Conservation (phyloP, 2,329 filamentous ascomycete species). For the Curvularia hawaiiensis region DNA sequence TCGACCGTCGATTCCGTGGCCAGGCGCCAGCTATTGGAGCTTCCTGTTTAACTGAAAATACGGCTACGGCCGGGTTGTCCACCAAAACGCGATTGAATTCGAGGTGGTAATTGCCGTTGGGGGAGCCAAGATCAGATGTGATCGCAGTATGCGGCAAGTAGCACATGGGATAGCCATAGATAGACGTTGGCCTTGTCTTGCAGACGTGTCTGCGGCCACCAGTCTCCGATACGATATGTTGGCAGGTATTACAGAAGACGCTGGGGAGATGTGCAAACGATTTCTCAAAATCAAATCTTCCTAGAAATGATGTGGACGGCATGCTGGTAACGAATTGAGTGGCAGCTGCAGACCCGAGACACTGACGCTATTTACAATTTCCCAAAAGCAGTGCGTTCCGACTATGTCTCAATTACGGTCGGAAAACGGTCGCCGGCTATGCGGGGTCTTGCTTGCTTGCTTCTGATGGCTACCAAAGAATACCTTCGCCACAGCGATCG, state of each 20-base stretch:
- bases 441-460: background rate
- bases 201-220: slow-evolving; percentile 3
- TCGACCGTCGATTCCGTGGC: background rate
- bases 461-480: background rate
- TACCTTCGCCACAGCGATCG: background rate
- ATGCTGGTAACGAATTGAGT: background rate
- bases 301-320: slow-evolving; percentile 4
- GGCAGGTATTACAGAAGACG: slow-evolving; percentile 2
- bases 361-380: slow-evolving; percentile 1
- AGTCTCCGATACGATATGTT: slow-evolving; percentile 1
- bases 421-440: background rate
- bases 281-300: slow-evolving; percentile 4
- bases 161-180: background rate
- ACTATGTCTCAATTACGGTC: background rate
- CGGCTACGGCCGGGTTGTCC: slow-evolving; percentile 17
- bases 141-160: slow-evolving; percentile 17
- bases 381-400: background rate
- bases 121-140: slow-evolving; percentile 13
- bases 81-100: slow-evolving; percentile 16
- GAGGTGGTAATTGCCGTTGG: slow-evolving; percentile 5
- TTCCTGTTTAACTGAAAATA: slow-evolving; percentile 15
- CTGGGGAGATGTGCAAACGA: background rate
- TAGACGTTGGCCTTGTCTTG: background rate
- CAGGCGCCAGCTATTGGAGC: slow-evolving; percentile 8
- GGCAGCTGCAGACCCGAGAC: background rate